Base-by-base conservation (phyloP, 495 filamentous ascomycete species). In the Apodospora peruviana region DNA sequence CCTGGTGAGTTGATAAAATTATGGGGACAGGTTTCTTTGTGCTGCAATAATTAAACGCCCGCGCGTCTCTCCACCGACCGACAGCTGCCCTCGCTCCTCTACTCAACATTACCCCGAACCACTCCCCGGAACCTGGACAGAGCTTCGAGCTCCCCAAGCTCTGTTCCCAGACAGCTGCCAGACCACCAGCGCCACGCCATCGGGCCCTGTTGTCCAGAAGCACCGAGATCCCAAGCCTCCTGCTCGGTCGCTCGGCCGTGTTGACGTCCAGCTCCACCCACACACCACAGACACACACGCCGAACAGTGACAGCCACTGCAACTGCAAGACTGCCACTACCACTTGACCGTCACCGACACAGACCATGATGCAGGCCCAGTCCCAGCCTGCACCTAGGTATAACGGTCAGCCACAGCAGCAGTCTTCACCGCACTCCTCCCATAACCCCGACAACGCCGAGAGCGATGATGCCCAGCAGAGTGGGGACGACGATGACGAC, bases 21-120 rank as follows among this genome's bases (percentile, higher is more conserved):
- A n/a, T n/a, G n/a, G n/a, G n/a, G 27, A 32, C 5, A 7, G 5
- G 27, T 12, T 5, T 32, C 27, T 32, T 32, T 32, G 12, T 12
- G 12, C 27, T 7, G 27, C 27, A 32, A 5, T 32, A 45, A 51
- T 52, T 55, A 55, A 62, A 58, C 41, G 46, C 32, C 49, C 50
- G 50, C 48, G 14, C 23, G 42, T 16, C 58, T 49, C 50, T 48
- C 53, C 40, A 43, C 54, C 23, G 34, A 14, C 42, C 41, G 38
- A 44, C 40, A n/a, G n/a, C 43, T 40, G 45, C 3, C 24, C 53
- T 60, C 58, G 61, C 58, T 64, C 45, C 53, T 69, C 64, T 67
- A 54, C 67, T 65, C 61, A 70, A 58, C 64, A 72, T 73, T 70
- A 69, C 53, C 70, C 70, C 70, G 70, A 71, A 58, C 47, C 47